A percentile compares a stretch with the other conserved stretches of the same genome.
phyloP scores from a whole-genome alignment of 306 rosid species.

The Pterocarpus santalinus region DNA sequence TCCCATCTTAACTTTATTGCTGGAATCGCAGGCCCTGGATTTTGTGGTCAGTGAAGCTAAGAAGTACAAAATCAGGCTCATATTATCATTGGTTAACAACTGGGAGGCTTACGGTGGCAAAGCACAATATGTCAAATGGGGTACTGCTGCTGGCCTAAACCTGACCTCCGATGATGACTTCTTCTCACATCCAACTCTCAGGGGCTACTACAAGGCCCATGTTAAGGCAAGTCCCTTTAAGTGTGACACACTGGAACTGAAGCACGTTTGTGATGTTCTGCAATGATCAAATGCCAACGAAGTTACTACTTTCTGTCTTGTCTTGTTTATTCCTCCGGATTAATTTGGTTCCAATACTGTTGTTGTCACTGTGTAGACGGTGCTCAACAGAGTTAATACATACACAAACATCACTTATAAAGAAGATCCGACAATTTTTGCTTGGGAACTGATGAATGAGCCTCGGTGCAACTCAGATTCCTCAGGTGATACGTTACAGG shows the following conservation, averaged over 20 bases:
- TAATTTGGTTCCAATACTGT: conserved; percentile 28
- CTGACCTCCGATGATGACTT: conserved; percentile 87
- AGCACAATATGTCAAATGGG: conserved; percentile 94
- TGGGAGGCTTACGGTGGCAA: conserved; percentile 99
- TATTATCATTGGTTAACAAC: conserved; percentile 83
- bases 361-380: conserved; percentile 59
- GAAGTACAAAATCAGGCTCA: conserved; percentile 85
- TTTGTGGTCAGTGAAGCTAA: conserved; percentile 91
- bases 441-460: conserved; percentile 98
- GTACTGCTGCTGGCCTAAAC: conserved; percentile 86
- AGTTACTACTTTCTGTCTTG: conserved; percentile 4
- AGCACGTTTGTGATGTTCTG: not conserved
- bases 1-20: conserved; percentile 12
- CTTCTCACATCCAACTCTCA: conserved; percentile 85
- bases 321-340: not conserved
- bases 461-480: conserved; percentile 92
- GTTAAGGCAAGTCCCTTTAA: conserved; percentile 68
- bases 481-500: conserved; percentile 83
- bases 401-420: conserved; percentile 85
- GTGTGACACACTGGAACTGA: not conserved
- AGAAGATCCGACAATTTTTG: conserved; percentile 90
- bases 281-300: conserved; percentile 10
- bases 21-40: conserved; percentile 75
- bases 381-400: conserved; percentile 86
- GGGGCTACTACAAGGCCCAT: conserved; percentile 84